Percentiles rank a stretch among this genome's conserved stretches.
phyloP scores from a whole-genome alignment of 129 eudicot species.

The Daucus carota region DNA sequence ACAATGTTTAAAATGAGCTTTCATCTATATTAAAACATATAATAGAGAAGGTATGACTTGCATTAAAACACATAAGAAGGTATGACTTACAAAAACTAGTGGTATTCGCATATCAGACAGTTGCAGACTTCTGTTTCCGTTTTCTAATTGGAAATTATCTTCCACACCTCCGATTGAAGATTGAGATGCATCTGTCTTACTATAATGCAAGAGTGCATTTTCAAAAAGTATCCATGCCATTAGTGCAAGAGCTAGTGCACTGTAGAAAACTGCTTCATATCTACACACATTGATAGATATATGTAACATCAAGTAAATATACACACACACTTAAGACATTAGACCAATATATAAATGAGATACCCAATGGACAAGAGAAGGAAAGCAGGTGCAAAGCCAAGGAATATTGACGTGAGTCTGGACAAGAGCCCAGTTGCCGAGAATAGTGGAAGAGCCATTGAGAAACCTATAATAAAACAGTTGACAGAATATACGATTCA shows the following conservation, averaged over 20 bases:
- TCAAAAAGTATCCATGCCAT: slow-evolving; percentile 91
- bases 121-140: slow-evolving; percentile 54
- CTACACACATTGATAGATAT: slow-evolving; percentile 30
- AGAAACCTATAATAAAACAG: slow-evolving; percentile 41
- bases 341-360: slow-evolving; percentile 5
- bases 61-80: slow-evolving; percentile 18
- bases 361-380: slow-evolving; percentile 93
- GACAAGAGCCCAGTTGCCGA: slow-evolving; percentile 76
- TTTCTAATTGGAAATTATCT: slow-evolving; percentile 35
- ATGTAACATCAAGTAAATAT: neutral
- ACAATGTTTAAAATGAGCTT: neutral
- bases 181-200: slow-evolving; percentile 34
- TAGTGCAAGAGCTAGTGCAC: slow-evolving; percentile 82
- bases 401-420: slow-evolving; percentile 75
- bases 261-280: slow-evolving; percentile 92
- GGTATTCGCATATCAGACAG: slow-evolving; percentile 83
- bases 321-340: neutral
- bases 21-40: neutral
- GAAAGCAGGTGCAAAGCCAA: slow-evolving; percentile 97
- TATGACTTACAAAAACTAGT: slow-evolving; percentile 67
- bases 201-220: slow-evolving; percentile 47
- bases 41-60: slow-evolving; percentile 29
- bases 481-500: slow-evolving; percentile 2
- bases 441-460: slow-evolving; percentile 81
- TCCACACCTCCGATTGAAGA: slow-evolving; percentile 33